phyloP scores from a whole-genome alignment of 164 flowering plant genomes.

The Hamamelis virginiana region DNA sequence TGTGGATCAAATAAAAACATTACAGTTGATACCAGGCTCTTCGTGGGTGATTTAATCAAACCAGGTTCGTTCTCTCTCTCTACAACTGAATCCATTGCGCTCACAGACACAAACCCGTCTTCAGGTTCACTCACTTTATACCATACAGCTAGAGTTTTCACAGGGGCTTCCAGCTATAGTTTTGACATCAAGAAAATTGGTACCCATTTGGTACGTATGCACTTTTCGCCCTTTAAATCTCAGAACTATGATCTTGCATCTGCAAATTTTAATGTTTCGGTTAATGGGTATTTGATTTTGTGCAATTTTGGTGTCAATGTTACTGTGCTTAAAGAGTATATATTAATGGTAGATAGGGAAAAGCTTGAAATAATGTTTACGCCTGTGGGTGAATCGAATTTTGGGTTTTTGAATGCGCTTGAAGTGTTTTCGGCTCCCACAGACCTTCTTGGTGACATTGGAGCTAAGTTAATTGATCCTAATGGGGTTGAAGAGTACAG shows the following conservation, averaged over 20 bases:
- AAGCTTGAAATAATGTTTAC: constrained; percentile 40
- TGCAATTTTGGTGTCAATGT: constrained; percentile 21
- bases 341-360: constrained; percentile 32
- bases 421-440: constrained; percentile 79
- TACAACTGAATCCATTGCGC: constrained; percentile 28
- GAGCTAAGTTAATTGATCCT: constrained; percentile 27
- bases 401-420: constrained; percentile 69
- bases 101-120: constrained; percentile 39
- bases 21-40: constrained; percentile 26
- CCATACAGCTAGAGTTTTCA: constrained; percentile 61
- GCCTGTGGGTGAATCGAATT: constrained; percentile 29
- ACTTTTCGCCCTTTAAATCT: constrained; percentile 54
- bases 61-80: constrained; percentile 30
- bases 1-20: constrained; percentile 43
- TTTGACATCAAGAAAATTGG: constrained; percentile 42
- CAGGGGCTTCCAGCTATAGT: constrained; percentile 31
- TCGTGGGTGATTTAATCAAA: constrained; percentile 38
- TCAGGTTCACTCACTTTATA: constrained; percentile 34
- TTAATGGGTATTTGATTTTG: constrained; percentile 39
- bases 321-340: constrained; percentile 51
- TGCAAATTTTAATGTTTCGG: constrained; percentile 48
- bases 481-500: constrained; percentile 28
- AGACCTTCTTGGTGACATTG: constrained; percentile 45
- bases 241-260: constrained; percentile 28
- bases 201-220: constrained; percentile 60